Base-by-base conservation (phyloP, 1,284 basidiomycete genomes). In the Albatrellus sp. region DNA sequence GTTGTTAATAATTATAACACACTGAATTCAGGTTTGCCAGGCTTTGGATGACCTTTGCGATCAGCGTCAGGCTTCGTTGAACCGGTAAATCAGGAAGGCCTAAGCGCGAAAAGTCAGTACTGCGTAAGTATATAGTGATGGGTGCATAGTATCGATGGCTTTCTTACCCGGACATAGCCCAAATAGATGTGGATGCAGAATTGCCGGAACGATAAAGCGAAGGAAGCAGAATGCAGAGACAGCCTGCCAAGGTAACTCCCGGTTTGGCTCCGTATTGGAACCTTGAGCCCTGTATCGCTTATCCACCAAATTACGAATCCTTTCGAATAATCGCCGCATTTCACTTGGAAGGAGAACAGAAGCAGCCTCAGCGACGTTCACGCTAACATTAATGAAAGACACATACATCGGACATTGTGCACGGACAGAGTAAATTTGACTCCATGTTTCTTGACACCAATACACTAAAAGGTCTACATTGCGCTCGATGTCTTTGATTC, bases 161-260 rank as follows among this genome's bases (percentile, higher is more conserved):
- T 24, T 24, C 65, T 29, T 59, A 84, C 84, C 85, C 58, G 79
- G 72, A 51, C 71, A 77, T 32, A 88, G 63, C 12, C 82, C 80
- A 54, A 84, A 86, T 6, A 85, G 59, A 60, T 89, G 84, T 5
- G 85, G 85, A 57, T 84, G 72, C 16, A 89, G 66, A 45, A 89
- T 81, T 19, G 80, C 82, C 36, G 85, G 86, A 14, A 86, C 80
- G 53, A 91, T 80, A 60, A 91, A 88, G 38, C 87, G 75, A 32
- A 90, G 68, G 59, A 90, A 90, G 55, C 82, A 77, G 58, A 90
- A 90, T 0, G 87, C 87, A 35, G 83, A 86, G 37, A 90, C 83
- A 54, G 81, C 80, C 58, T 89, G 86, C 72, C 74, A 80, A 30
- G 76, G 80, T 35, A 87, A 65, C 37, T 79, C 71, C 41, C 63